These are phyloP conservation scores for Rhodamnia rubescens DNA, from an alignment of 345 rosid genomes.

Conservation along the genomic window DNA sequence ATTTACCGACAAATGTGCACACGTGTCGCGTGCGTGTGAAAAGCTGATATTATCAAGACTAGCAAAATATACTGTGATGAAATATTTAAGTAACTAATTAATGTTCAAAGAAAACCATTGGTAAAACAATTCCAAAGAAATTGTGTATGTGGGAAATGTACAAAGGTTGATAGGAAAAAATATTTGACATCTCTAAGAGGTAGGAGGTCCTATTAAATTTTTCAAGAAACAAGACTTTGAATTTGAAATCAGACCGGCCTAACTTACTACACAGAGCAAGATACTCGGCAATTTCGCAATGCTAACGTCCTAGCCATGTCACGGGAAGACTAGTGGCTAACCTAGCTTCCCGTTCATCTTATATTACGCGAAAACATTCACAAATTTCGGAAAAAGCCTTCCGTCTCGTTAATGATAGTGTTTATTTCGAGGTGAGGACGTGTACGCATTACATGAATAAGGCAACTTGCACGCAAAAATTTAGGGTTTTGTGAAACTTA, in stretches of 20 bases:
- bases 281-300: not conserved
- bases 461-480: not conserved
- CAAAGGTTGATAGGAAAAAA: not conserved
- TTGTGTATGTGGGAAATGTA: not conserved
- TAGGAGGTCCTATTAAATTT: not conserved
- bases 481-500: not conserved
- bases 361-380: not conserved
- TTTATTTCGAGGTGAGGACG: not conserved
- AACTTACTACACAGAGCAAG: not conserved
- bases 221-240: not conserved
- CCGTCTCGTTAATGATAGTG: too few relatives aligned
- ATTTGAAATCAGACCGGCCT: not conserved
- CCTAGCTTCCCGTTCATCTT: not conserved
- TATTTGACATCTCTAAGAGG: not conserved
- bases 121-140: not conserved
- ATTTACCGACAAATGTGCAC: not conserved
- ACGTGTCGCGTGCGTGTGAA: not conserved
- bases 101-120: not conserved
- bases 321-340: not conserved
- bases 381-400: not conserved
- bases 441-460: not conserved
- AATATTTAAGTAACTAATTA: not conserved
- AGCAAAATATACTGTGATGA: not conserved
- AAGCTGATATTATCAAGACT: not conserved
- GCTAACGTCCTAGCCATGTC: not conserved